Evolutionary conservation across 768 basidiomycete genomes (phyloP).

Genomic region (Gymnopilus junonius): DNA sequence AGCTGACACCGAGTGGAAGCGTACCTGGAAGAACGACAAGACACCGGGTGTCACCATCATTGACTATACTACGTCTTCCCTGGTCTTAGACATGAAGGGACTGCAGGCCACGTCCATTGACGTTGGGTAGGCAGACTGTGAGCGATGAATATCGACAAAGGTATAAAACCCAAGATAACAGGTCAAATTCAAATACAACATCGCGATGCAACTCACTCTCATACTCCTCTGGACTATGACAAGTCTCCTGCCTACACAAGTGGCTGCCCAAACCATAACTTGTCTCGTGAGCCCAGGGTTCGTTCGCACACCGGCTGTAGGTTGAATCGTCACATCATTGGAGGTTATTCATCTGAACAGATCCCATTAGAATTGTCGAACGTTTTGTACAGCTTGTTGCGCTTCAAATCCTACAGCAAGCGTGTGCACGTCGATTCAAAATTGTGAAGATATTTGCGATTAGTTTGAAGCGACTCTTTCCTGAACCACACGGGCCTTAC

Average conservation of each 20-base stretch:
- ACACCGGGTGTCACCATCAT: not conserved
- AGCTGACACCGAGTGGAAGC: not conserved
- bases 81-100: not conserved
- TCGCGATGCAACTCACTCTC: not conserved
- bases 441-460: not conserved
- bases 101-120: not conserved
- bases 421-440: not conserved
- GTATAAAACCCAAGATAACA: not conserved
- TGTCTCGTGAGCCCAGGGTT: not conserved
- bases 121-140: not conserved
- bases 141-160: not conserved
- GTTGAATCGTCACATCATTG: not conserved
- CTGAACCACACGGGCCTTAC: too few species aligned
- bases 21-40: not conserved
- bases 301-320: not conserved
- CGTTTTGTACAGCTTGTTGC: not conserved
- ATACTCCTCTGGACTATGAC: not conserved
- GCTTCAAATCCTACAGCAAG: not conserved
- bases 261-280: not conserved
- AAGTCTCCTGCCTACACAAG: not conserved
- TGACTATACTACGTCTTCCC: not conserved
- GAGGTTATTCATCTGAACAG: not conserved
- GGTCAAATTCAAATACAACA: not conserved
- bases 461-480: too few species aligned
- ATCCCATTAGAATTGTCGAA: not conserved